Percentiles rank a stretch among this genome's conserved stretches.
Evolutionary conservation across 2,329 filamentous ascomycete genomes (phyloP).

Genomic region (Verticillium nonalfalfae): DNA sequence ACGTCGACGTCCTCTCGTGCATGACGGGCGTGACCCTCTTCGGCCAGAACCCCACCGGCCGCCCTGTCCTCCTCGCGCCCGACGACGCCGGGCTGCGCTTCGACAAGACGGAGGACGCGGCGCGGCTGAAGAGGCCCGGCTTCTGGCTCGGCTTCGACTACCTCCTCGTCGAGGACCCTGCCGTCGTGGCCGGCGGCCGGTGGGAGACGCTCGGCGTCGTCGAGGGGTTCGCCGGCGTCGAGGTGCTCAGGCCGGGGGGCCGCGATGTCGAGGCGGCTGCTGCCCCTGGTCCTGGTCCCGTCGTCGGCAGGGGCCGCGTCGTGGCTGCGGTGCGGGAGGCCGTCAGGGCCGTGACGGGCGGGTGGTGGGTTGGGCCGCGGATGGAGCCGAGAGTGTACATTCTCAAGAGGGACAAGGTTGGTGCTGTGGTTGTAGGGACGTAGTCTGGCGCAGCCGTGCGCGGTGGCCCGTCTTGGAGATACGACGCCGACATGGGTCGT

Average conservation of each 20-base stretch:
- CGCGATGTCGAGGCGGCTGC: constrained; percentile 10
- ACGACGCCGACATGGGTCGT: no score
- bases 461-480: no score
- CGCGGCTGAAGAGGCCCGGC: constrained; percentile 32
- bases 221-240: constrained; percentile 51
- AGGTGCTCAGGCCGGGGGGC: constrained; percentile 45
- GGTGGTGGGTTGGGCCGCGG: constrained; percentile 59
- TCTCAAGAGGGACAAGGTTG: constrained; percentile 25
- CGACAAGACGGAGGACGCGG: constrained; percentile 56
- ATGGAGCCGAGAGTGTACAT: constrained; percentile 52
- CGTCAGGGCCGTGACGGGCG: constrained; percentile 43
- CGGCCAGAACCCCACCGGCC: constrained; percentile 37
- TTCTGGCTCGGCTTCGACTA: constrained; percentile 65
- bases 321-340: constrained; percentile 30
- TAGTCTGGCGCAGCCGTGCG: neutral
- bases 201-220: constrained; percentile 55
- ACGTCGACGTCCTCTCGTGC: constrained; percentile 58
- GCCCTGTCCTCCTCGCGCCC: constrained; percentile 23
- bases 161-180: constrained; percentile 48
- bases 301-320: constrained; percentile 38
- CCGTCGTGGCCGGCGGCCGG: constrained; percentile 32
- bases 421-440: neutral
- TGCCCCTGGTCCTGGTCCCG: constrained; percentile 7
- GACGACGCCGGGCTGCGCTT: constrained; percentile 15
- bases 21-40: constrained; percentile 69